phyloP scores from a whole-genome alignment of 2,329 filamentous ascomycete species.

The Fusarium brevicatenulatum region DNA sequence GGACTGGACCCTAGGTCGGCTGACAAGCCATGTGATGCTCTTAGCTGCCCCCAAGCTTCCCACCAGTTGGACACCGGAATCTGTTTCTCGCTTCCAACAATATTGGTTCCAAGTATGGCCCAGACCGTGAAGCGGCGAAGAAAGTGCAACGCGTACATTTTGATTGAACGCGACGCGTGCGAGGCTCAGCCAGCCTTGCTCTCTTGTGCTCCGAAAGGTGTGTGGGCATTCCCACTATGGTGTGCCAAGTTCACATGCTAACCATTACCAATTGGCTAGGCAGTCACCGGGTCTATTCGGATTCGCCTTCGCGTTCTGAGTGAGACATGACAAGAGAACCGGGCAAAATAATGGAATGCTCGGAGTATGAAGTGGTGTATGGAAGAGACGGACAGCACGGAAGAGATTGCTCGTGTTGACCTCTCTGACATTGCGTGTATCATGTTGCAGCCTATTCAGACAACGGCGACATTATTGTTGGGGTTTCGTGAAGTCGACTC shows the following conservation, averaged over 20 bases:
- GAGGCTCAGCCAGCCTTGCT: constrained; percentile 39
- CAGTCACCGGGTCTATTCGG: constrained; percentile 36
- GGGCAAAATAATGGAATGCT: constrained; percentile 28
- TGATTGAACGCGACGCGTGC: constrained; percentile 30
- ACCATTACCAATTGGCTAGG: constrained; percentile 21
- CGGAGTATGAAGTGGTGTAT: constrained; percentile 34
- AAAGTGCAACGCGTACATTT: constrained; percentile 30
- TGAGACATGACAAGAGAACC: constrained; percentile 35
- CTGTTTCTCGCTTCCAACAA: constrained; percentile 23
- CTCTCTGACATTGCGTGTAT: constrained; percentile 27
- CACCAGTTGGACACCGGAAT: constrained; percentile 9
- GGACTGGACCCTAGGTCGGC: constrained; percentile 37
- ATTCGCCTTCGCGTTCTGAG: constrained; percentile 21
- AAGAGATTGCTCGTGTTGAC: constrained; percentile 18
- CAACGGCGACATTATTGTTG: constrained; percentile 18
- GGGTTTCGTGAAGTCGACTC: constrained; percentile 45
- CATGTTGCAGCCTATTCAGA: constrained; percentile 24
- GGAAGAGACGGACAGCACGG: constrained; percentile 10
- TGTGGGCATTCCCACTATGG: constrained; percentile 26
- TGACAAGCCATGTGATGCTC: constrained; percentile 44
- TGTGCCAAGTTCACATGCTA: constrained; percentile 37
- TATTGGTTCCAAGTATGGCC: constrained; percentile 8
- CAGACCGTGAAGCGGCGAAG: not conserved
- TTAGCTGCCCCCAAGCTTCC: constrained; percentile 10
- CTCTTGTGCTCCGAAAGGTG: constrained; percentile 11